phyloP scores from a whole-genome alignment of 148 eudicot species.

The Vaccinium macrocarpon region DNA sequence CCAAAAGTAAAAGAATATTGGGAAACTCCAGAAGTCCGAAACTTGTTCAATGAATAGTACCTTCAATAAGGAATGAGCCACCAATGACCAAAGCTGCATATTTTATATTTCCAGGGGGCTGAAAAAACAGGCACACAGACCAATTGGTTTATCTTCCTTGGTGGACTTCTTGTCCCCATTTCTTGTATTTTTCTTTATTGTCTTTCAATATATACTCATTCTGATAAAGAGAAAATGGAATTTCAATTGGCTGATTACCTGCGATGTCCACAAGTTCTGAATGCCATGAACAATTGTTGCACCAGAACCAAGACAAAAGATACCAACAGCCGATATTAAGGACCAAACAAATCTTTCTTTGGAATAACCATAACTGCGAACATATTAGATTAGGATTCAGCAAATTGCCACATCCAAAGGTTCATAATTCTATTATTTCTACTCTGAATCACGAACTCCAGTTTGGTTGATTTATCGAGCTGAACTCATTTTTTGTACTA shows the following conservation, averaged over 20 bases:
- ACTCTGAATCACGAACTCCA: background rate
- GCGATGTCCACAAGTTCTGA: slow-evolving; percentile 81
- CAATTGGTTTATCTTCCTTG: background rate
- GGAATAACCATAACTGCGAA: slow-evolving; percentile 83
- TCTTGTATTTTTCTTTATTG: background rate
- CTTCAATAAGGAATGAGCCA: slow-evolving; percentile 96
- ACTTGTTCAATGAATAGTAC: slow-evolving; percentile 30
- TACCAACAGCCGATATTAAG: slow-evolving; percentile 98
- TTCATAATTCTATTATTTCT: background rate
- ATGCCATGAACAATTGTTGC: slow-evolving; percentile 93
- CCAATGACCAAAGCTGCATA: slow-evolving; percentile 94
- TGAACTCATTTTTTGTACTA: background rate
- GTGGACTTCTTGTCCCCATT: slow-evolving; percentile 6
- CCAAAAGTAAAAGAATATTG: background rate
- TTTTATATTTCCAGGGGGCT: slow-evolving; percentile 78
- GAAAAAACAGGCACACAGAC: slow-evolving; percentile 25
- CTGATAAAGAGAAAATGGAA: background rate
- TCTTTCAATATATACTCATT: background rate
- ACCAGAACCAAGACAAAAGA: slow-evolving; percentile 96
- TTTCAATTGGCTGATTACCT: slow-evolving; percentile 38
- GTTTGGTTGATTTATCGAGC: background rate
- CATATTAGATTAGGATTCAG: slow-evolving; percentile 26
- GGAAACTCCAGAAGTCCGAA: slow-evolving; percentile 5
- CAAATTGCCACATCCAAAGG: background rate
- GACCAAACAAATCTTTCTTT: slow-evolving; percentile 99